Percentiles rank a stretch among this genome's conserved stretches.
Conservation (phyloP, 2,329 filamentous ascomycete genomes). For the Trichoderma arundinaceum region DNA sequence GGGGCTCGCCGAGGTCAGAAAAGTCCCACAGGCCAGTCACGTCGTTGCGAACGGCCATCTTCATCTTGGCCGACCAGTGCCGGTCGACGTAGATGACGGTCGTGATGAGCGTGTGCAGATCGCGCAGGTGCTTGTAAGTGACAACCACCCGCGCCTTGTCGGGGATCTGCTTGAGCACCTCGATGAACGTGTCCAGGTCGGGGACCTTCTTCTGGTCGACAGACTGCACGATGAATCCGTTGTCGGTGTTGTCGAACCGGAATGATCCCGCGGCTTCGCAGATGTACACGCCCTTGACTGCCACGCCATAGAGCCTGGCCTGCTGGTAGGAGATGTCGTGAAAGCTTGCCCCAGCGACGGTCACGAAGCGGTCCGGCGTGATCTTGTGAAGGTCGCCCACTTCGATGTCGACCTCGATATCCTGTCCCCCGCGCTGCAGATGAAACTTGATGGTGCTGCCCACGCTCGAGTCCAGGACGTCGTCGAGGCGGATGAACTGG, state of each 20-base stretch:
- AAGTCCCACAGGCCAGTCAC: constrained; percentile 94
- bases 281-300: constrained; percentile 89
- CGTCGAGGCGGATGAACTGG: constrained; percentile 89
- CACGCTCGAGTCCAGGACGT: constrained; percentile 88
- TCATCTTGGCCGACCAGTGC: constrained; percentile 96
- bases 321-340: constrained; percentile 98
- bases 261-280: constrained; percentile 96
- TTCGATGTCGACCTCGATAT: constrained; percentile 80
- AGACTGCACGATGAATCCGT: constrained; percentile 91
- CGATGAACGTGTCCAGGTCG: constrained; percentile 84
- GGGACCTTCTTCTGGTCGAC: constrained; percentile 91
- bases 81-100: constrained; percentile 91
- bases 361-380: constrained; percentile 93
- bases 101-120: constrained; percentile 92
- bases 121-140: constrained; percentile 92
- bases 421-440: constrained; percentile 86
- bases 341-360: constrained; percentile 91
- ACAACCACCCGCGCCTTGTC: constrained; percentile 85
- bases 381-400: constrained; percentile 93
- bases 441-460: constrained; percentile 77
- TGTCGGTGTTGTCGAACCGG: constrained; percentile 87
- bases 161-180: constrained; percentile 87
- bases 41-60: constrained; percentile 89
- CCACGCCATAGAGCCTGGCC: constrained; percentile 91
- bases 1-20: constrained; percentile 77